Conservation (phyloP, 768 basidiomycete species). For the Suillus decipiens region DNA sequence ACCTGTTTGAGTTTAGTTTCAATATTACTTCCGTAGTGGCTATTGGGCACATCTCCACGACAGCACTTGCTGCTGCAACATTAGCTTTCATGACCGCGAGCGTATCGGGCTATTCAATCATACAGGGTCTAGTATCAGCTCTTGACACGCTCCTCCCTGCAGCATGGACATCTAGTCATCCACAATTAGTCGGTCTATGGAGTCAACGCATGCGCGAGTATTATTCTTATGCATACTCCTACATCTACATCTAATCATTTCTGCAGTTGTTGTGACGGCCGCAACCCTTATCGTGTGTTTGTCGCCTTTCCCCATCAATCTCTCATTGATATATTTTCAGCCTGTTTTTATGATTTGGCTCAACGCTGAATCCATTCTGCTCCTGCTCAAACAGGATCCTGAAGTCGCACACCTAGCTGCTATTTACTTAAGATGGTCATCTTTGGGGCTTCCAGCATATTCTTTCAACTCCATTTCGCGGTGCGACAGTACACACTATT, state of each 20-base stretch:
- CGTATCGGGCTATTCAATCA: constrained; percentile 58
- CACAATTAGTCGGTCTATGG: constrained; percentile 88
- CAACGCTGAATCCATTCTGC: constrained; percentile 76
- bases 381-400: constrained; percentile 76
- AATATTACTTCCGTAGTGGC: constrained; percentile 82
- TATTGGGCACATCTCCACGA: constrained; percentile 90
- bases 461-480: constrained; percentile 56
- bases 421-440: constrained; percentile 74
- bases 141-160: constrained; percentile 93
- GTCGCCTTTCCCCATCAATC: background rate
- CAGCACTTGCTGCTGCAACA: constrained; percentile 82
- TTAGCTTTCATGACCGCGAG: constrained; percentile 74
- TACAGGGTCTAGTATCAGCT: constrained; percentile 80
- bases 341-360: constrained; percentile 76
- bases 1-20: constrained; percentile 84
- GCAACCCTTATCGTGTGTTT: constrained; percentile 58
- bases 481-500: constrained; percentile 24
- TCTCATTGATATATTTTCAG: constrained; percentile 21
- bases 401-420: constrained; percentile 80
- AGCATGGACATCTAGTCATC: constrained; percentile 90
- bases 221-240: background rate
- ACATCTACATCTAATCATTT: constrained; percentile 4
- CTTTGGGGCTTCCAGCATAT: constrained; percentile 79
- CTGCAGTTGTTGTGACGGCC: constrained; percentile 61
- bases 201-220: constrained; percentile 80